Percentiles rank a stretch among this genome's conserved stretches.
These are phyloP conservation scores for Heliamphora pulchella DNA, from an alignment of 179 eudicot genomes.

Conservation along the genomic window DNA sequence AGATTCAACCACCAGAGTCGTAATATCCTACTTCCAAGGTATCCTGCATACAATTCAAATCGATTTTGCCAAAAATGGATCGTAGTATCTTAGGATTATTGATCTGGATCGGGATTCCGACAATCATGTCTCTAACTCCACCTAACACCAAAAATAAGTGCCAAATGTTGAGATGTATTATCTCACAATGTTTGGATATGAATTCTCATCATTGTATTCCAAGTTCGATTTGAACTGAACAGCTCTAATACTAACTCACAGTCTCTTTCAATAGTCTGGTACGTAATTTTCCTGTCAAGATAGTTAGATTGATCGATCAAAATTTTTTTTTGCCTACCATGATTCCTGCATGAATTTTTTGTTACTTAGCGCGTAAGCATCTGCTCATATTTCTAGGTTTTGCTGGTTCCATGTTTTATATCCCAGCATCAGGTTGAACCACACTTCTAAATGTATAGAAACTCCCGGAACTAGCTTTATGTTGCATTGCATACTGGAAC, in stretches of 20 bases:
- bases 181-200: neutral
- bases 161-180: neutral
- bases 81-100: too few species aligned
- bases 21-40: too few species aligned
- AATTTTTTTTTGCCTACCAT: neutral
- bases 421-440: neutral
- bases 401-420: neutral
- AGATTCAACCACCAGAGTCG: too few species aligned
- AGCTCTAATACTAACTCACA: neutral
- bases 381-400: neutral
- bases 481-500: slow-evolving; percentile 7
- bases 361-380: neutral
- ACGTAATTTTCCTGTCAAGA: neutral
- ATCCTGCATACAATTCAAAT: too few species aligned
- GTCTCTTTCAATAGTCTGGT: neutral
- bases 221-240: neutral
- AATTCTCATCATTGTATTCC: neutral
- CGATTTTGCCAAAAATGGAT: too few species aligned
- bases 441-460: neutral
- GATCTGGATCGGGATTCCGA: too few species aligned
- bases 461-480: slow-evolving; percentile 5
- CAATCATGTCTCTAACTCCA: too few species aligned
- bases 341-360: neutral
- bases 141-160: too few species aligned
- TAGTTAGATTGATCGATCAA: neutral